A percentile compares a stretch with the other conserved stretches of the same genome.
Evolutionary conservation across 345 rosid species (phyloP).

Genomic region (Brassica napus): Da-Ae NC_063445.1:46131501-46132000

Average conservation of each 20-base stretch:
- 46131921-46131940: constrained; percentile 4
- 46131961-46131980: constrained; percentile 4
- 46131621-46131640: constrained; percentile 19
- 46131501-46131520: neutral
- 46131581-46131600: neutral
- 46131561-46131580: neutral
- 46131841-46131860: constrained; percentile 16
- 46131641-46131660: neutral
- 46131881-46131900: constrained; percentile 26
- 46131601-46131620: constrained; percentile 21
- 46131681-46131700: constrained; percentile 28
- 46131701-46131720: constrained; percentile 21
- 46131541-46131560: neutral
- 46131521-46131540: neutral
- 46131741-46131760: neutral
- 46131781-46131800: neutral
- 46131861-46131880: constrained; percentile 1
- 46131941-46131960: neutral
- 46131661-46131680: constrained; percentile 26
- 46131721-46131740: constrained; percentile 22
- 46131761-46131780: neutral
- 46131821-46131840: constrained; percentile 5
- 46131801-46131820: constrained; percentile 9
- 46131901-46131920: neutral
- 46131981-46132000: constrained; percentile 30